Evolutionary conservation across 441 rosid species (phyloP), one percentile per base, ranked within the genome.

Genomic region (Gossypium armourianum): DNA sequence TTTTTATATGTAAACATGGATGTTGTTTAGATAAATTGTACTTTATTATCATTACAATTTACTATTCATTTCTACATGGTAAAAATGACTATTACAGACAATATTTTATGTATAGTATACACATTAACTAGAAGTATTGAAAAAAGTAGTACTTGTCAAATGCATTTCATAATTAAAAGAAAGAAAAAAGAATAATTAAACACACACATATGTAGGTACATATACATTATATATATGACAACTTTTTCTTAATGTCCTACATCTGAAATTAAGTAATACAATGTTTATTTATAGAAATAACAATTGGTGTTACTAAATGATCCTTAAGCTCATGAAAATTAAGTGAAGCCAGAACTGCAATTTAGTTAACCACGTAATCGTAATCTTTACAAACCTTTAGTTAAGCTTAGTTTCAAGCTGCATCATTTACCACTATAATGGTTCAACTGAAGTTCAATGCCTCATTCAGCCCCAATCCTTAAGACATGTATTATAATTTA

Each of bases 311-410:
- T 58, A 26, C 64, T 19, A 26, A 59, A 59, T 28, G 12, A 59
- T 9, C 40, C 40, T 24, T 24, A 26, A 59, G 43, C 64, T 59
- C 29, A 3, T 13, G 17, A 28, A 57, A 24, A 13, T 4, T 2
- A 62, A 12, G 53, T 4, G 15, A 19, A n/a, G 53, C 40, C 2
- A 12, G 24, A 24, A 23, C 19, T 1, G 3, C 16, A 66, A 50
- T 66, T 13, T 13, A 49, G 70, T 66, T 66, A 17, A 47, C 45
- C 36, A 10, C 7, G 1, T 23, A 50, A 66, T 26, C 2, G 9
- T 66, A 66, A 24, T 17, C 55, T 21, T 49, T 52, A 66, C 2
- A 66, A 66, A 66, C 43, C 24, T 66, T 45, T 40, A 40, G 56
- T 21, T 47, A 47, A 2, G 40, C 55, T 47, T n/a, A 65, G 61